phyloP scores from a whole-genome alignment of 345 rosid species.

The Erysimum cheiranthoides region DNA sequence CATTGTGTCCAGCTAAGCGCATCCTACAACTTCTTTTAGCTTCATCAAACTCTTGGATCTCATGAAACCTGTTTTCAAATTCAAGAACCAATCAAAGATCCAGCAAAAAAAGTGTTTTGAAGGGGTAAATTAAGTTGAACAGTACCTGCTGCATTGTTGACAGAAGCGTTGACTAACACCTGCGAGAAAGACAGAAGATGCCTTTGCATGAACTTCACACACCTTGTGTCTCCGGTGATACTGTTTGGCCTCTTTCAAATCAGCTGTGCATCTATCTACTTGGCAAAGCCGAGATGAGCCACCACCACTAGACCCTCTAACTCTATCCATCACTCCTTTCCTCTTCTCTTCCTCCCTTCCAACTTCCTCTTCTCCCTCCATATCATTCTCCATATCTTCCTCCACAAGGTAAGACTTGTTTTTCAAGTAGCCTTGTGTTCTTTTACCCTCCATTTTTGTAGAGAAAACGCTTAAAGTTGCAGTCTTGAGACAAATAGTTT shows the following conservation, averaged over 20 bases:
- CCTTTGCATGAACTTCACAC: conserved; percentile 80
- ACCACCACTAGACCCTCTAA: conserved; percentile 39
- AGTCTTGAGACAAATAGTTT: neutral
- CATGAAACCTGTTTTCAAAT: conserved; percentile 47
- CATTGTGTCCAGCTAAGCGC: conserved; percentile 86
- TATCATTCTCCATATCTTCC: conserved; percentile 48
- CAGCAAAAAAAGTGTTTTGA: neutral
- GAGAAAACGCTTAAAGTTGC: neutral
- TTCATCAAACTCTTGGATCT: conserved; percentile 78
- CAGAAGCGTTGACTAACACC: conserved; percentile 77
- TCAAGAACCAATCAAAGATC: conserved; percentile 9
- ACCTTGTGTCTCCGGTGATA: conserved; percentile 80
- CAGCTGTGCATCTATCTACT: conserved; percentile 65
- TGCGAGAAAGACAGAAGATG: conserved; percentile 60
- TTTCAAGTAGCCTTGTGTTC: conserved; percentile 42
- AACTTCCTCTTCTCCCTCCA: conserved; percentile 62
- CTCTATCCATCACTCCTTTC: conserved; percentile 13
- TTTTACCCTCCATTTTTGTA: conserved; percentile 47
- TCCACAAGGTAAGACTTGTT: conserved; percentile 51
- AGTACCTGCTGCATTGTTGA: conserved; percentile 91
- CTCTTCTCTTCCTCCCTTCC: conserved; percentile 48
- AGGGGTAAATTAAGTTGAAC: neutral
- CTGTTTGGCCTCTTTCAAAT: conserved; percentile 61
- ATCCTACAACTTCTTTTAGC: conserved; percentile 82
- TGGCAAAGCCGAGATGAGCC: conserved; percentile 59